phyloP scores from a whole-genome alignment of 1,139 yeast genomes.

The Yamadazyma songkhlaensis region DNA sequence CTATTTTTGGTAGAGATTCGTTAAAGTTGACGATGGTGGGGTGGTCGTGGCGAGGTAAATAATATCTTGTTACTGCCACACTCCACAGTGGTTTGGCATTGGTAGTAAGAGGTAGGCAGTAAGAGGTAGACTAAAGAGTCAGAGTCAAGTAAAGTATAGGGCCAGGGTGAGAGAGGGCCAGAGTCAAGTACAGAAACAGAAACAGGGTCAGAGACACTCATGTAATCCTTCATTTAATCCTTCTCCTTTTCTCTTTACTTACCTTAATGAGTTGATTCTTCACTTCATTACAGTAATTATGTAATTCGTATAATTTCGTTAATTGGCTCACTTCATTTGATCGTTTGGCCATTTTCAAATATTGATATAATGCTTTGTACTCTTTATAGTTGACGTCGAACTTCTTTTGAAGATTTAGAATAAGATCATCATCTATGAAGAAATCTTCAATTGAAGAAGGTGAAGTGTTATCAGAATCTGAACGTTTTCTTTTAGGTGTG shows the following conservation, averaged over 20 bases:
- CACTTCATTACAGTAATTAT: constrained; percentile 33
- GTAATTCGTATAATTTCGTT: constrained; percentile 31
- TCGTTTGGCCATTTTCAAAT: constrained; percentile 14
- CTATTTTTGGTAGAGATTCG: no score
- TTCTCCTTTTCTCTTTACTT: constrained; percentile 1
- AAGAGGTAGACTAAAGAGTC: no score
- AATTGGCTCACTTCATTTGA: constrained; percentile 19
- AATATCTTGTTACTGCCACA: no score
- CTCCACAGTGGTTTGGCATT: no score
- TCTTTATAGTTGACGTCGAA: constrained; percentile 39
- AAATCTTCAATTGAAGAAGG: constrained; percentile 31
- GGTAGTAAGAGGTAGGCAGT: no score
- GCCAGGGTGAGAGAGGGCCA: no score
- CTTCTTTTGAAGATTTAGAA: constrained; percentile 29
- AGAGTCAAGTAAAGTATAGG: no score
- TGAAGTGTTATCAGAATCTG: constrained; percentile 20
- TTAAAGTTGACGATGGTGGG: no score
- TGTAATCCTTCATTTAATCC: no score
- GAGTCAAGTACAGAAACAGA: no score
- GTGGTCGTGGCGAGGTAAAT: no score
- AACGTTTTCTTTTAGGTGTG: not conserved
- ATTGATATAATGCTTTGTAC: constrained; percentile 32
- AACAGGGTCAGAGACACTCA: no score
- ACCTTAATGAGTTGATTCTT: constrained; percentile 32
- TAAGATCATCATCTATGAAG: constrained; percentile 14